Evolutionary conservation across 768 basidiomycete species (phyloP).

Genomic region (Phylloporus scabripes): DNA sequence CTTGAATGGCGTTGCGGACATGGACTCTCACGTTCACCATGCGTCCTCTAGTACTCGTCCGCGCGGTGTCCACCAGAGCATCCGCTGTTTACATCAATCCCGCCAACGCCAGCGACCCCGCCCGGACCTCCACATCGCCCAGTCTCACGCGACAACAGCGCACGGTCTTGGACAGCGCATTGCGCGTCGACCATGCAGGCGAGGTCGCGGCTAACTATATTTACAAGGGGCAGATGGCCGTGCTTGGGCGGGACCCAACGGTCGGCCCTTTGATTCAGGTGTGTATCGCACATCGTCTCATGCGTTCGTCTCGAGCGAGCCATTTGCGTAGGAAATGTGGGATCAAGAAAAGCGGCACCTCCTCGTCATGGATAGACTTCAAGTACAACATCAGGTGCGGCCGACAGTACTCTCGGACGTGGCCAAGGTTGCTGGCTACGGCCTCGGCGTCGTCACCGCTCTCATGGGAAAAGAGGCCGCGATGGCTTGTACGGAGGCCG

Average conservation of each 20-base stretch:
- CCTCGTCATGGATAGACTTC: constrained; percentile 77
- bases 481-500: constrained; percentile 98
- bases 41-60: constrained; percentile 13
- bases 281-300: constrained; percentile 19
- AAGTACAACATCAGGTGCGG: constrained; percentile 74
- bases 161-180: constrained; percentile 51
- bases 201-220: constrained; percentile 97
- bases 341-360: constrained; percentile 93
- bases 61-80: constrained; percentile 27
- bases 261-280: constrained; percentile 72
- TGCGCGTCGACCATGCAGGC: constrained; percentile 93
- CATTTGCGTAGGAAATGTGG: constrained; percentile 83
- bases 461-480: constrained; percentile 89
- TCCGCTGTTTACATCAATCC: constrained; percentile 49
- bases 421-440: constrained; percentile 84
- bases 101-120: constrained; percentile 30
- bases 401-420: constrained; percentile 81
- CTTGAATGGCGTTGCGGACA: constrained; percentile 28
- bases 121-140: constrained; percentile 50
- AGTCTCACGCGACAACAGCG: constrained; percentile 47
- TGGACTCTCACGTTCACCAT: constrained; percentile 12
- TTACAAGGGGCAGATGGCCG: constrained; percentile 79
- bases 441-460: constrained; percentile 79
- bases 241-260: constrained; percentile 55
- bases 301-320: constrained; percentile 2